phyloP scores from a whole-genome alignment of 2,329 filamentous ascomycete genomes.

The Verticillium tricorpus region DNA sequence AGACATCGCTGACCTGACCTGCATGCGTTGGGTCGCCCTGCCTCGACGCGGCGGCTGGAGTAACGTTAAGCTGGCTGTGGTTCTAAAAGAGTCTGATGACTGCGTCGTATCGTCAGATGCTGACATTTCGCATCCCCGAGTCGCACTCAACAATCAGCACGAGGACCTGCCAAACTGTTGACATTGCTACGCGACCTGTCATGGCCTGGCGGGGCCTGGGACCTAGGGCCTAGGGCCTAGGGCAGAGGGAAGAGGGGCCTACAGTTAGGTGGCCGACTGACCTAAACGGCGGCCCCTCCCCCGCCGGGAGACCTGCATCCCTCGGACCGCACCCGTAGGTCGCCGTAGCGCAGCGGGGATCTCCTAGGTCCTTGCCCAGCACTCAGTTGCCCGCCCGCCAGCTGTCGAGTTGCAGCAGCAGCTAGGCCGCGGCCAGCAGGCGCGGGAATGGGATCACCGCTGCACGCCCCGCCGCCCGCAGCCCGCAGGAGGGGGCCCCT shows the following conservation, averaged over 20 bases:
- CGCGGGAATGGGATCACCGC: background rate
- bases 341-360: background rate
- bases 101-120: background rate
- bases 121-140: too few species aligned
- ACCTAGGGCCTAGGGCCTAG: too few species aligned
- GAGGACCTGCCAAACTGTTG: too few species aligned
- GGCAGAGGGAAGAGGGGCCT: too few species aligned
- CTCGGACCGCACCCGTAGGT: background rate
- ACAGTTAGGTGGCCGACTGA: too few species aligned
- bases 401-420: background rate
- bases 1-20: background rate
- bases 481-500: background rate
- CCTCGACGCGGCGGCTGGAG: background rate
- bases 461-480: background rate
- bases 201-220: too few species aligned
- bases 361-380: background rate
- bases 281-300: background rate
- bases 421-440: too few species aligned
- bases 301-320: background rate
- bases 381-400: background rate
- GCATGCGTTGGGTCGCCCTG: background rate
- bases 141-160: too few species aligned
- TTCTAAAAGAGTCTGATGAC: background rate
- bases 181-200: too few species aligned
- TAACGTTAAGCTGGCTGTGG: background rate